These are phyloP conservation scores for Umbellularia californica DNA, from an alignment of 164 flowering plant genomes.

Conservation along the genomic window DNA sequence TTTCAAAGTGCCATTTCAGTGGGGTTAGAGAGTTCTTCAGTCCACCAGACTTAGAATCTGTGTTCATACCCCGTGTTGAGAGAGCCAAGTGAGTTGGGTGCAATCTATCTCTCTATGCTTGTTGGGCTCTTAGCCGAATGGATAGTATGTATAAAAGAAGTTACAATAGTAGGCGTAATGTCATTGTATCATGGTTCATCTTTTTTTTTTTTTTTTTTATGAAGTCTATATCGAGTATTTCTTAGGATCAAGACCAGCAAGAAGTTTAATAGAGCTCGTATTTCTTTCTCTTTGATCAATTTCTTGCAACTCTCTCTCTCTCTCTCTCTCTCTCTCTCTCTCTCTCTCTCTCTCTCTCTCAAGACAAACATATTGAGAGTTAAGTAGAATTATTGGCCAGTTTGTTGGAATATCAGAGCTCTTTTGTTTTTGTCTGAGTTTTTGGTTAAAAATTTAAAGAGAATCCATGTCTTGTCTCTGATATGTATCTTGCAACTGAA, in stretches of 20 bases:
- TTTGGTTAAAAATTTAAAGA: too few species aligned
- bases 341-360: not conserved
- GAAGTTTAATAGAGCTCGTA: too few species aligned
- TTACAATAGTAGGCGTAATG: not conserved
- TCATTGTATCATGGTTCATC: not conserved
- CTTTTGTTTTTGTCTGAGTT: not conserved
- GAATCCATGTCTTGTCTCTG: too few species aligned
- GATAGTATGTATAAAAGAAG: constrained; percentile 20
- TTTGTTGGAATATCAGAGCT: not conserved
- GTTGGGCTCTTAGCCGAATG: constrained; percentile 3
- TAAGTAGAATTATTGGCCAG: not conserved
- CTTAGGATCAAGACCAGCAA: not conserved
- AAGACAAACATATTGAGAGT: not conserved
- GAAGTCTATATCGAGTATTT: not conserved
- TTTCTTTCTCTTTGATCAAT: not conserved
- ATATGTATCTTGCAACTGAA: too few species aligned
- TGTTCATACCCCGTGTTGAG: constrained; percentile 50
- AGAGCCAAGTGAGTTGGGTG: constrained; percentile 31
- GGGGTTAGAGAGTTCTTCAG: constrained; percentile 61
- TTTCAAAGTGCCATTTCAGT: constrained; percentile 30
- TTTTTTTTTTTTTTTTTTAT: too few species aligned
- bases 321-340: not conserved
- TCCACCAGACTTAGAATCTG: constrained; percentile 72
- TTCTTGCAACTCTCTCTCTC: not conserved
- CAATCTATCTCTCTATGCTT: constrained; percentile 3